A percentile compares a stretch with the other conserved stretches of the same genome.
Evolutionary conservation across 129 eudicot genomes (phyloP).

Genomic region (Flaveria ramosissima): DNA sequence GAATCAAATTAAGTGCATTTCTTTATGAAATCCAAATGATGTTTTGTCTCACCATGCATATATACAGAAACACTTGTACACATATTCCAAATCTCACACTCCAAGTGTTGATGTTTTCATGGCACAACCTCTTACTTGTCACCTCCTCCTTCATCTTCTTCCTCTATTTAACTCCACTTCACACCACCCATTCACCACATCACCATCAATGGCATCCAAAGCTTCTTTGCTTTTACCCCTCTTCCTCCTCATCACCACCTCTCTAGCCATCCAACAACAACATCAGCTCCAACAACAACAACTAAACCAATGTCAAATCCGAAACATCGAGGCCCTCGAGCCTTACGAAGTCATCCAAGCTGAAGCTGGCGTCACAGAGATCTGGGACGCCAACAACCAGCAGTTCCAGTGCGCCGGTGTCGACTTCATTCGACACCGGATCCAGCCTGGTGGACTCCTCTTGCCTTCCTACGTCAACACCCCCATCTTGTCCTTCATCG

Average conservation of each 20-base stretch:
- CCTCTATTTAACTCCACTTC: slow-evolving; percentile 20
- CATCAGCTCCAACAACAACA: slow-evolving; percentile 10
- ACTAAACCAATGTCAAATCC: slow-evolving; percentile 51
- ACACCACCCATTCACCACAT: slow-evolving; percentile 28
- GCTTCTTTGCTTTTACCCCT: slow-evolving; percentile 28
- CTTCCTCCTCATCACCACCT: slow-evolving; percentile 12
- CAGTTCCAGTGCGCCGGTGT: slow-evolving; percentile 73
- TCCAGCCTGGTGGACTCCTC: slow-evolving; percentile 54
- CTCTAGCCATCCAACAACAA: slow-evolving; percentile 32
- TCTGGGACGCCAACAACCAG: slow-evolving; percentile 48
- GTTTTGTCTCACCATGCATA: background rate
- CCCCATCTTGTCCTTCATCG: slow-evolving; percentile 51
- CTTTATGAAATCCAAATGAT: no score
- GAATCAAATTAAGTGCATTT: no score
- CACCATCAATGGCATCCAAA: slow-evolving; percentile 33
- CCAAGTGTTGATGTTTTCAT: slow-evolving; percentile 12
- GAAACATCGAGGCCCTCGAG: slow-evolving; percentile 49
- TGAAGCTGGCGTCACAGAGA: slow-evolving; percentile 70
- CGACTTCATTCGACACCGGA: slow-evolving; percentile 41
- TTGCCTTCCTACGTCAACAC: slow-evolving; percentile 63
- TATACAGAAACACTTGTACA: slow-evolving; percentile 12
- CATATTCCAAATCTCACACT: slow-evolving; percentile 2
- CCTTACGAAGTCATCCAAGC: slow-evolving; percentile 46
- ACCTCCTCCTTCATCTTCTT: slow-evolving; percentile 28
- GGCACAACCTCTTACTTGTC: slow-evolving; percentile 28